A percentile compares a stretch with the other conserved stretches of the same genome.
Evolutionary conservation across 441 rosid genomes (phyloP).

Genomic region (Adansonia gregorii): DNA sequence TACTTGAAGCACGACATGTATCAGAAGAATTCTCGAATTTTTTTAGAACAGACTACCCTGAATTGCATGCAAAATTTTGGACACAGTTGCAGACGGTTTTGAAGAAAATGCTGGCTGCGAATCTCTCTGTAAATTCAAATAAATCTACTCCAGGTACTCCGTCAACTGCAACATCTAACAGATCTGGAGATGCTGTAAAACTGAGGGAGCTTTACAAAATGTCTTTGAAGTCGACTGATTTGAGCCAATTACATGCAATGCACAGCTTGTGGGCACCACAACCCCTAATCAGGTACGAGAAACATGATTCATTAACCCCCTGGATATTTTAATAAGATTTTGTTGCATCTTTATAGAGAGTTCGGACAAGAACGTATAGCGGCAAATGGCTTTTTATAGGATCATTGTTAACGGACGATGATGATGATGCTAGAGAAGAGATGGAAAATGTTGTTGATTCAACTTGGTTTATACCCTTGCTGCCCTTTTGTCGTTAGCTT

Average conservation of each 20-base stretch:
- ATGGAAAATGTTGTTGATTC: neutral
- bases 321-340: neutral
- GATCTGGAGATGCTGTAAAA: constrained; percentile 54
- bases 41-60: constrained; percentile 45
- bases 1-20: constrained; percentile 72
- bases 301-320: neutral
- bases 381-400: neutral
- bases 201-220: constrained; percentile 78
- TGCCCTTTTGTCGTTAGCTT: neutral
- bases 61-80: constrained; percentile 68
- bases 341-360: neutral
- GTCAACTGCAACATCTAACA: constrained; percentile 40
- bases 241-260: constrained; percentile 60
- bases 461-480: neutral
- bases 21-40: constrained; percentile 43
- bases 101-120: constrained; percentile 60
- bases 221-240: constrained; percentile 62
- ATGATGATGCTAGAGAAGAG: neutral
- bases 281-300: neutral
- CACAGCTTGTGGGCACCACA: constrained; percentile 65
- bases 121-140: constrained; percentile 45
- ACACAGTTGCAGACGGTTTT: constrained; percentile 67
- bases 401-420: neutral
- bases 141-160: constrained; percentile 40
- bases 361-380: neutral